Conservation (phyloP, 2,329 filamentous ascomycete genomes). For the Ilyonectria sp. region DNA sequence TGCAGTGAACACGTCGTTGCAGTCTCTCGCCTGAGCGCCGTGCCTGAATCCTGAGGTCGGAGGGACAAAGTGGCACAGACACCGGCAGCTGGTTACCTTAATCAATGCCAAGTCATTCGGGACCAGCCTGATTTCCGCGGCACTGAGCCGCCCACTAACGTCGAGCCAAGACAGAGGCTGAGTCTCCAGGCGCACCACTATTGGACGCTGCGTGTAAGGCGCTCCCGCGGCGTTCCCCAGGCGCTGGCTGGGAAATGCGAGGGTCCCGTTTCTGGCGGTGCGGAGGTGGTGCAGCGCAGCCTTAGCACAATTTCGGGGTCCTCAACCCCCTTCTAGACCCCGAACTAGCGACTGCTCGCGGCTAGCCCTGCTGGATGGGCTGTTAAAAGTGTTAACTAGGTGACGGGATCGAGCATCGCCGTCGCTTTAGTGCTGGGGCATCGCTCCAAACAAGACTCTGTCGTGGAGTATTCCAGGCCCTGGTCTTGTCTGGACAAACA, state of each 20-base stretch:
- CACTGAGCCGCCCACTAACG: conserved; percentile 22
- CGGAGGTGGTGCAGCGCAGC: background rate
- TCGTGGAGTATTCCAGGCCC: background rate
- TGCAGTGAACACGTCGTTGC: conserved; percentile 26
- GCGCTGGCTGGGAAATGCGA: conserved; percentile 7
- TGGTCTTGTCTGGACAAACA: background rate
- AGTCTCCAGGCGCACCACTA: conserved; percentile 27
- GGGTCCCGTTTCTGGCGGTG: background rate
- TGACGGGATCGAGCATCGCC: background rate
- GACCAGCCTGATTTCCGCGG: conserved; percentile 22
- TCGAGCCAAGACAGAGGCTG: conserved; percentile 34
- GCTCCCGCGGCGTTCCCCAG: conserved; percentile 11
- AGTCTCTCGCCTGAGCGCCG: conserved; percentile 18
- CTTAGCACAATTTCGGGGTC: background rate
- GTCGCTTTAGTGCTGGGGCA: background rate
- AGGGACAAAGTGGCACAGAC: conserved; percentile 2
- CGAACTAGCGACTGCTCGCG: background rate
- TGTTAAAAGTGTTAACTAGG: background rate
- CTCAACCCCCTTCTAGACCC: background rate
- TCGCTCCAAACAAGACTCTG: background rate
- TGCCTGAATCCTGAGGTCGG: conserved; percentile 30
- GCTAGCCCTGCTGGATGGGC: background rate
- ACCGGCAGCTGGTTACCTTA: conserved; percentile 7
- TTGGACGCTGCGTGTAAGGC: conserved; percentile 27
- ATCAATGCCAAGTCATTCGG: conserved; percentile 10